Evolutionary conservation across 495 filamentous ascomycete genomes (phyloP).

Genomic region (Penicillium soppii): DNA sequence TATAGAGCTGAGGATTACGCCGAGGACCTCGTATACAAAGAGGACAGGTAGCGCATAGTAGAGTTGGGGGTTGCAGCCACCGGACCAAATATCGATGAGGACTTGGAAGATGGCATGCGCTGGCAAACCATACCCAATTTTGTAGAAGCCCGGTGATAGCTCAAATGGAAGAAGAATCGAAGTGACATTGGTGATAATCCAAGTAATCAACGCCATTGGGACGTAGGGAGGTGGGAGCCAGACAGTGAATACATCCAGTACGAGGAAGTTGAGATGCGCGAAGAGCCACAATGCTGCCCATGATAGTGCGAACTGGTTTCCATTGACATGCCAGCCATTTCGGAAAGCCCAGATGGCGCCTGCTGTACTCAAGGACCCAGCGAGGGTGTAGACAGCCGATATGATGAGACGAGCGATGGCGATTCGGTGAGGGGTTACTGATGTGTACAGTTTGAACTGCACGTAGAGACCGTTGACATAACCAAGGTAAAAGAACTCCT

Average conservation of each 20-base stretch:
- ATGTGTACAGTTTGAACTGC: constrained; percentile 43
- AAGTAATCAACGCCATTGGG: constrained; percentile 47
- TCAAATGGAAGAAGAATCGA: constrained; percentile 49
- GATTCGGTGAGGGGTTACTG: constrained; percentile 36
- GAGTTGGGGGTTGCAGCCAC: constrained; percentile 47
- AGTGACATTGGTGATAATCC: constrained; percentile 49
- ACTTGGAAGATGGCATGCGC: constrained; percentile 45
- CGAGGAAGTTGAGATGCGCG: constrained; percentile 49
- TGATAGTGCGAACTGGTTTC: constrained; percentile 44
- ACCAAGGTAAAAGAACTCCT: constrained; percentile 55
- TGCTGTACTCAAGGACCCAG: constrained; percentile 43
- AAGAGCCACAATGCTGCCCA: constrained; percentile 55
- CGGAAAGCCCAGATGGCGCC: constrained; percentile 54
- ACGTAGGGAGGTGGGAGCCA: constrained; percentile 42
- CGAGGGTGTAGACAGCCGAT: constrained; percentile 41
- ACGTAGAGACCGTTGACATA: constrained; percentile 40
- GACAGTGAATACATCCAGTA: constrained; percentile 46
- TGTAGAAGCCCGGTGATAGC: constrained; percentile 45
- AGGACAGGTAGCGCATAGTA: constrained; percentile 42
- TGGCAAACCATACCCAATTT: constrained; percentile 47
- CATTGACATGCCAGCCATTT: constrained; percentile 43
- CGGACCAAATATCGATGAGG: constrained; percentile 48
- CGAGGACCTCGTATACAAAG: constrained; percentile 39
- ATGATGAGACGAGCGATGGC: constrained; percentile 40
- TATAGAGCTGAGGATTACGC: constrained; percentile 24